Evolutionary conservation across 768 basidiomycete genomes (phyloP), one percentile per base, ranked within the genome.

Genomic region (Leucocoprinus birnbaumii): DNA sequence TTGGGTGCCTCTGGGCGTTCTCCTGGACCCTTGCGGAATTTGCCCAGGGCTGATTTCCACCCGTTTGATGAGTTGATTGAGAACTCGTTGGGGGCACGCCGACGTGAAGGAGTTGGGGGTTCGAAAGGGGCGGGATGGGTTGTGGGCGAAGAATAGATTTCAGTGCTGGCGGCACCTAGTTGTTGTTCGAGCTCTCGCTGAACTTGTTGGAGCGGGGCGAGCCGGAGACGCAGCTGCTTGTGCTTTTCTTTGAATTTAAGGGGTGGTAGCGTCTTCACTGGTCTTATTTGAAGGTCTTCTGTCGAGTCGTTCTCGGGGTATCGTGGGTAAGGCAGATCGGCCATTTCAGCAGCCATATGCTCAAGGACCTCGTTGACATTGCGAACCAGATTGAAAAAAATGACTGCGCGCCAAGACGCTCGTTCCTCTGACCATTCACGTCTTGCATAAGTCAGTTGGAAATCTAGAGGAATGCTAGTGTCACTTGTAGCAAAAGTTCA

Each of bases 301-400:
- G 69, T 62, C 3, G 77, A 76, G 54, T 74, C 78, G 55, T 77
- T 75, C 45, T 64, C 47, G n/a, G 54, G 54, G 31, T 55, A 55
- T 18, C 53, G 59, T 56, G 66, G 53, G 54, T 61, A 61, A 50
- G 71, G 71, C 49, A 68, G 66, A 63, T 69, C 76, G 21, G 77
- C 67, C 78, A 87, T 83, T 60, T 87, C 85, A 31, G 75, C 76
- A 14, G 69, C 63, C 40, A 88, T 71, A 38, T 80, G 71, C 47
- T 86, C 79, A 19, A 89, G 73, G 43, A 87, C 80, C 25, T 73
- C 71, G 58, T 86, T 82, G 61, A 89, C 77, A 58, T 88, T 89
- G 63, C 87, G 83, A 51, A 91, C 77, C 66, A 92, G 81, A 66
- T 92, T 92, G 61, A 91, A 80, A 60, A 87, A 84, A 55, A 92